These are phyloP conservation scores for Globisporangium camurandrum DNA, from an alignment of 352 stramenopile genomes.

Conservation along the genomic window DNA sequence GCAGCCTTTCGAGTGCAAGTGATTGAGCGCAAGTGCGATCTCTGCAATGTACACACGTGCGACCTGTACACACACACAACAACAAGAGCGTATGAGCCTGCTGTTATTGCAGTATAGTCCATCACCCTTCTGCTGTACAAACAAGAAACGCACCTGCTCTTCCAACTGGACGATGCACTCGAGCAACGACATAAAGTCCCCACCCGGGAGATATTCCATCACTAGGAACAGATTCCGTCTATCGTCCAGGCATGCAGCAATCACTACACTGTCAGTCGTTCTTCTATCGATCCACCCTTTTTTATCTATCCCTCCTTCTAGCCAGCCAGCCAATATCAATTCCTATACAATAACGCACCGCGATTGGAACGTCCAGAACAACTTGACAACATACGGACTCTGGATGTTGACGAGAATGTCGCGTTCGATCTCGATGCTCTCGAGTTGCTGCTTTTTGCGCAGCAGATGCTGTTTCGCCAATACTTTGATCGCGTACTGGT, in stretches of 20 bases:
- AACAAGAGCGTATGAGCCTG: background rate
- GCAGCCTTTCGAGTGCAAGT: slow-evolving; percentile 78
- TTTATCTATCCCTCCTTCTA: slow-evolving; percentile 8
- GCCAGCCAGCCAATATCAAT: slow-evolving; percentile 5
- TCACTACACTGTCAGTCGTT: background rate
- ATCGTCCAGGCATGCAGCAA: slow-evolving; percentile 1
- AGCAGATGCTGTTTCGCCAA: slow-evolving; percentile 84
- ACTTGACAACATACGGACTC: slow-evolving; percentile 88
- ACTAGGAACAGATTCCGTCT: slow-evolving; percentile 84
- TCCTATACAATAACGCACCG: slow-evolving; percentile 52
- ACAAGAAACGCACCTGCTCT: slow-evolving; percentile 45
- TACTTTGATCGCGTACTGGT: slow-evolving; percentile 90
- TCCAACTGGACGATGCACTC: slow-evolving; percentile 85
- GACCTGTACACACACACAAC: slow-evolving; percentile 29
- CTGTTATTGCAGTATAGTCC: background rate
- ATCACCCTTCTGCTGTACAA: background rate
- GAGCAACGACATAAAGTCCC: slow-evolving; percentile 87
- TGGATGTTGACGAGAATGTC: slow-evolving; percentile 84
- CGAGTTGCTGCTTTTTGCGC: slow-evolving; percentile 81
- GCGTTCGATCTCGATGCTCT: slow-evolving; percentile 83
- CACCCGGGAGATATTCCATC: slow-evolving; percentile 88
- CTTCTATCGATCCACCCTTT: background rate
- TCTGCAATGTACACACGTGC: slow-evolving; percentile 85
- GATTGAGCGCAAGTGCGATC: slow-evolving; percentile 79
- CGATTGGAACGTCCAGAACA: slow-evolving; percentile 89